phyloP scores from a whole-genome alignment of 2,329 filamentous ascomycete genomes.

The Hymenoscyphus occultus region DNA sequence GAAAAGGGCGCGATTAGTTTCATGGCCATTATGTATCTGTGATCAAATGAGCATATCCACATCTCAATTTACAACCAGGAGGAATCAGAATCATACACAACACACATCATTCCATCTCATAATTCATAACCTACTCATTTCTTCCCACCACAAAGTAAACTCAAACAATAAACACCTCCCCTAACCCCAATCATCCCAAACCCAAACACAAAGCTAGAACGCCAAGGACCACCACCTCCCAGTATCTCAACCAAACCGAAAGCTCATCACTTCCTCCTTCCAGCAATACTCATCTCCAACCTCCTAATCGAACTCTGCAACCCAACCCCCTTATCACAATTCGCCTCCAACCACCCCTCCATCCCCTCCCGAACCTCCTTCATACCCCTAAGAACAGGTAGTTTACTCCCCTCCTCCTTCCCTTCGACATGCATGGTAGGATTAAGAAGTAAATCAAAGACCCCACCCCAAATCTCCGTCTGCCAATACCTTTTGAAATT shows the following conservation, averaged over 20 bases:
- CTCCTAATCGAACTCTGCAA: constrained; percentile 68
- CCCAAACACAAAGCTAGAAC: neutral
- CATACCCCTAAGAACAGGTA: constrained; percentile 75
- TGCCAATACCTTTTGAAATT: constrained; percentile 95
- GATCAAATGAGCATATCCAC: too few species aligned
- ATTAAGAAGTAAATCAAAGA: constrained; percentile 85
- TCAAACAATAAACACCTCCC: too few species aligned
- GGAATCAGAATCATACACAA: too few species aligned
- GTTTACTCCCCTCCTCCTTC: constrained; percentile 58
- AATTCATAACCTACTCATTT: too few species aligned
- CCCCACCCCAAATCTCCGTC: constrained; percentile 79
- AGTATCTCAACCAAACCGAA: neutral
- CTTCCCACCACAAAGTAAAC: too few species aligned
- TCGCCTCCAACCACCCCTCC: constrained; percentile 77
- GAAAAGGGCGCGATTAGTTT: too few species aligned
- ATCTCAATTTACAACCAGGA: too few species aligned
- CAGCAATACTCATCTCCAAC: constrained; percentile 44
- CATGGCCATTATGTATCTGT: too few species aligned
- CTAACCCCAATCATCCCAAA: too few species aligned
- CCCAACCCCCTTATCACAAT: constrained; percentile 76
- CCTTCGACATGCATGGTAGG: constrained; percentile 62
- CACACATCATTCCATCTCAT: too few species aligned
- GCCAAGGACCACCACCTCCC: neutral
- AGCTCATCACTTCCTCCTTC: constrained; percentile 23
- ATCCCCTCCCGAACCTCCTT: constrained; percentile 68